These are phyloP conservation scores for Pichia californica DNA, from an alignment of 805 yeast species.

Conservation along the genomic window DNA sequence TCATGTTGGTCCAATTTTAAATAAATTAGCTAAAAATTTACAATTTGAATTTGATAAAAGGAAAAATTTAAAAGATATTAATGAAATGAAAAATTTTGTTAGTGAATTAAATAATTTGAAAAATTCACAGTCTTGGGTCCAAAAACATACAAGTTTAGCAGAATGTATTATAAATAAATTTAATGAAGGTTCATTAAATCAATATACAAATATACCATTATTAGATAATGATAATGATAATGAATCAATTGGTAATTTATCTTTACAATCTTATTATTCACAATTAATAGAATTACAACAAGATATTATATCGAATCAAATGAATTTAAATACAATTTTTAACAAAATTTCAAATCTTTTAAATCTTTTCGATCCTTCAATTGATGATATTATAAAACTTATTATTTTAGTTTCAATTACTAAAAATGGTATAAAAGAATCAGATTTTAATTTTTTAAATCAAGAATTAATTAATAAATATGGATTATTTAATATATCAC, in stretches of 20 bases:
- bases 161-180: conserved; percentile 49
- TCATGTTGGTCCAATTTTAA: conserved; percentile 66
- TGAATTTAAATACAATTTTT: conserved; percentile 30
- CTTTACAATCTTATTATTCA: conserved; percentile 30
- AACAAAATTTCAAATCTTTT: conserved; percentile 37
- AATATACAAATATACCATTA: conserved; percentile 16
- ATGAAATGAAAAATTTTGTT: conserved; percentile 68
- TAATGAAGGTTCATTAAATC: conserved; percentile 13
- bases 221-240: conserved; percentile 4
- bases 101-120: conserved; percentile 63
- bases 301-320: conserved; percentile 52
- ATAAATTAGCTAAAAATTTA: conserved; percentile 60
- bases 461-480: conserved; percentile 53
- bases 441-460: conserved; percentile 51
- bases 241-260: neutral
- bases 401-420: conserved; percentile 54
- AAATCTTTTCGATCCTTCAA: conserved; percentile 35
- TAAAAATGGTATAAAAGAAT: conserved; percentile 62
- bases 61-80: conserved; percentile 49
- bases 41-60: conserved; percentile 61
- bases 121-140: conserved; percentile 56
- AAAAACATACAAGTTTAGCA: conserved; percentile 69
- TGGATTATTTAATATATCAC: conserved; percentile 47
- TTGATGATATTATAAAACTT: conserved; percentile 43
- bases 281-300: conserved; percentile 58